Percentiles rank a stretch among this genome's conserved stretches.
phyloP scores from a whole-genome alignment of 2,329 filamentous ascomycete genomes.

The Fusarium nelsonii region DNA sequence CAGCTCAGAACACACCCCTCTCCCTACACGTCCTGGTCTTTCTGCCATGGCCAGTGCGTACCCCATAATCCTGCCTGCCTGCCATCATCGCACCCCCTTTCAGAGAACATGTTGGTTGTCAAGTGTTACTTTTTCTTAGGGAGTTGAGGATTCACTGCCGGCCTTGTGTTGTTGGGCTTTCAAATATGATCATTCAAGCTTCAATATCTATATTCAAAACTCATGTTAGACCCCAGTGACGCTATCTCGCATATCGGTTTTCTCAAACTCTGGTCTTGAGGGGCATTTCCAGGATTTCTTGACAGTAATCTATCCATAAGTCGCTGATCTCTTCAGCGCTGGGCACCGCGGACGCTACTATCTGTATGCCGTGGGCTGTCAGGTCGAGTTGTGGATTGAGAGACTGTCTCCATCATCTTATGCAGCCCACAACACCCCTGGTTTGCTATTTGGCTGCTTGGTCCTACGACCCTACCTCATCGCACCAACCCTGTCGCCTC shows the following conservation, averaged over 20 bases:
- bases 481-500: conserved; percentile 60
- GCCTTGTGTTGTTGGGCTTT: not conserved
- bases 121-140: conserved; percentile 12
- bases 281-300: conserved; percentile 35
- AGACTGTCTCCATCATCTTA: conserved; percentile 49
- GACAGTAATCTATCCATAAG: conserved; percentile 28
- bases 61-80: conserved; percentile 40
- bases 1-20: conserved; percentile 39
- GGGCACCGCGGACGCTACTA: conserved; percentile 47
- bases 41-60: conserved; percentile 29
- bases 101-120: conserved; percentile 15
- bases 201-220: not conserved
- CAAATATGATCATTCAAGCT: not conserved
- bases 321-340: conserved; percentile 46
- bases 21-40: conserved; percentile 13
- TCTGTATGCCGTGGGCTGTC: conserved; percentile 50
- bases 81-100: conserved; percentile 42
- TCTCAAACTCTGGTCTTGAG: conserved; percentile 18
- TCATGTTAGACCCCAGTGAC: not conserved
- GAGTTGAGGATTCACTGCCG: conserved; percentile 42
- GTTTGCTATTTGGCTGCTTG: conserved; percentile 48
- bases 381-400: conserved; percentile 48
- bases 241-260: not conserved
- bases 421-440: conserved; percentile 53
- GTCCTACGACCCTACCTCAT: conserved; percentile 57